Evolutionary conservation across 140 eudicot genomes (phyloP).

Genomic region (Flaveria floridana): DNA sequence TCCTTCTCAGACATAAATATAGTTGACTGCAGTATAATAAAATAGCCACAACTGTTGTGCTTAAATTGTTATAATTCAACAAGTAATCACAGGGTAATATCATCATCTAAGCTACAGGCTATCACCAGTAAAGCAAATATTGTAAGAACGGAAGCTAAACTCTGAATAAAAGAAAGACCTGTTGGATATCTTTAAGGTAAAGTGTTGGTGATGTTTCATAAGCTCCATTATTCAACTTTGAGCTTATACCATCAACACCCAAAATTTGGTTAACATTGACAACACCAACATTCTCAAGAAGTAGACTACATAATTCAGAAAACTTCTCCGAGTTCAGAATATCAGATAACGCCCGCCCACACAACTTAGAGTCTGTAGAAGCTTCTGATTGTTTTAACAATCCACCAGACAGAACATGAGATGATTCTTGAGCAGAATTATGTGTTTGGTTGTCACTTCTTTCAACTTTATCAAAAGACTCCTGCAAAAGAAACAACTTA

Average conservation of each 20-base stretch:
- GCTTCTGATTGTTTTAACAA: constrained; percentile 34
- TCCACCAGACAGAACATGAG: constrained; percentile 38
- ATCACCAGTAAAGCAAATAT: constrained; percentile 22
- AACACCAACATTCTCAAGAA: constrained; percentile 60
- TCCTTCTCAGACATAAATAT: not conserved
- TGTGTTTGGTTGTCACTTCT: constrained; percentile 37
- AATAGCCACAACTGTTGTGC: not conserved
- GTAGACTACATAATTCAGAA: constrained; percentile 50
- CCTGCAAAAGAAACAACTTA: constrained; percentile 43
- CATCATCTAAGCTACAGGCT: not conserved
- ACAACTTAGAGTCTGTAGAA: constrained; percentile 45
- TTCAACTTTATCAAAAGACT: constrained; percentile 37
- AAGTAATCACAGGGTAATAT: not conserved
- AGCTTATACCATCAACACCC: constrained; percentile 46
- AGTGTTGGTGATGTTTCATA: constrained; percentile 66
- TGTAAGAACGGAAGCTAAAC: constrained; percentile 1
- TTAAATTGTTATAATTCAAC: not conserved
- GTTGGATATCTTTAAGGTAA: constrained; percentile 64
- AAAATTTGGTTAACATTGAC: constrained; percentile 46
- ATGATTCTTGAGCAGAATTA: constrained; percentile 29
- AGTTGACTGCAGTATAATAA: not conserved
- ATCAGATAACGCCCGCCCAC: constrained; percentile 46
- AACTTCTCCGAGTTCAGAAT: constrained; percentile 63
- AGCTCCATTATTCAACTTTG: constrained; percentile 64
- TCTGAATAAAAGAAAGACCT: constrained; percentile 47